Evolutionary conservation across 2,329 filamentous ascomycete genomes (phyloP).

Genomic region (Aspergillus novofumigatus): DNA sequence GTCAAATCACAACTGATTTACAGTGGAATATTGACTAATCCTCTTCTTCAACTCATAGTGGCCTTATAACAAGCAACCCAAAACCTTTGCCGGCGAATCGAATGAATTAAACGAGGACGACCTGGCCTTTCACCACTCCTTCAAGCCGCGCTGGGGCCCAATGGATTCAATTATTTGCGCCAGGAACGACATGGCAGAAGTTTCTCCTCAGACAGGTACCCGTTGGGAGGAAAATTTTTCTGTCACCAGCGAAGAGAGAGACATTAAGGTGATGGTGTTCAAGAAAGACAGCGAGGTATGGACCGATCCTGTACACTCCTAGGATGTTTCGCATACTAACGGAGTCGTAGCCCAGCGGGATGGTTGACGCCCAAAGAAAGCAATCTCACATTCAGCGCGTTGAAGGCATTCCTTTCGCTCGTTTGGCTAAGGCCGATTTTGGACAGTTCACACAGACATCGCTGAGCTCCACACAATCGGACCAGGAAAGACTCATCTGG

Average conservation of each 20-base stretch:
- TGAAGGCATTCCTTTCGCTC: constrained; percentile 57
- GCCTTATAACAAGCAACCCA: constrained; percentile 77
- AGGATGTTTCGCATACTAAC: neutral
- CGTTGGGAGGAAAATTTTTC: constrained; percentile 54
- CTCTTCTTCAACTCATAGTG: constrained; percentile 55
- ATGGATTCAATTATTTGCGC: constrained; percentile 68
- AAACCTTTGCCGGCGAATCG: constrained; percentile 61
- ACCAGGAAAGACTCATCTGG: constrained; percentile 61
- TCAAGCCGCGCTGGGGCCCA: constrained; percentile 76
- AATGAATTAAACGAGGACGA: constrained; percentile 60
- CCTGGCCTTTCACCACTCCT: constrained; percentile 64
- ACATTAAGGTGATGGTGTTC: constrained; percentile 27
- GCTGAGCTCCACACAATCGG: constrained; percentile 23
- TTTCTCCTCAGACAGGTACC: constrained; percentile 26
- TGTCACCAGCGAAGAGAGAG: constrained; percentile 30
- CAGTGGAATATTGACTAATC: constrained; percentile 36
- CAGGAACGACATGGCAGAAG: constrained; percentile 36
- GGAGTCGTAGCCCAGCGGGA: constrained; percentile 20
- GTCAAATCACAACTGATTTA: constrained; percentile 36
- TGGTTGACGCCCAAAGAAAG: constrained; percentile 32
- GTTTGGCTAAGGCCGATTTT: constrained; percentile 31
- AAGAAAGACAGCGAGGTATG: constrained; percentile 20
- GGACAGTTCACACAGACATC: constrained; percentile 28
- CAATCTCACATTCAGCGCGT: constrained; percentile 45
- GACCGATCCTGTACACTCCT: neutral